A percentile compares a stretch with the other conserved stretches of the same genome.
phyloP scores from a whole-genome alignment of 2,329 filamentous ascomycete genomes.

The Uncinocarpus reesii region DNA sequence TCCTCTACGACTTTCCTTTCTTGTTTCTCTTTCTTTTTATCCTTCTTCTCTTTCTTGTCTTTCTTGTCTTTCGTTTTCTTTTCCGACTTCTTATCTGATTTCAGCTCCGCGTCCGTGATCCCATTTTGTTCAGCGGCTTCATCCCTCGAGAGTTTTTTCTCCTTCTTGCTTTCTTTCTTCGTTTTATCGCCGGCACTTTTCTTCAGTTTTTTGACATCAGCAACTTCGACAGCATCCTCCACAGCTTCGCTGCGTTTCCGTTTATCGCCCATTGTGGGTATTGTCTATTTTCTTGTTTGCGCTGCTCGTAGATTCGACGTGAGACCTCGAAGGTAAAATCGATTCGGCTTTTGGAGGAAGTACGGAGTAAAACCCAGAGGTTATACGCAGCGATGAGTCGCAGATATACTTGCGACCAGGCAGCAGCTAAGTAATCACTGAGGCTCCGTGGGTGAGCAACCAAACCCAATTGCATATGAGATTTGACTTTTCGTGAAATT shows the following conservation, averaged over 20 bases:
- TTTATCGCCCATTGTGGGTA: conserved; percentile 17
- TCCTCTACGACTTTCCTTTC: conserved; percentile 20
- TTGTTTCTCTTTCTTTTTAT: conserved; percentile 5
- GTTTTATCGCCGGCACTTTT: conserved; percentile 11
- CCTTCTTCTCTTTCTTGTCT: conserved; percentile 14
- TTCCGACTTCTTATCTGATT: neutral
- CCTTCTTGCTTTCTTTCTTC: conserved; percentile 13
- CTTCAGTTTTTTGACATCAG: conserved; percentile 16
- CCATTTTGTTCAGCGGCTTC: conserved; percentile 12
- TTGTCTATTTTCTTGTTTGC: neutral
- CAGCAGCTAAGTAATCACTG: neutral
- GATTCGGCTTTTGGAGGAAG: too few relatives aligned
- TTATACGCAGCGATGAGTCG: neutral
- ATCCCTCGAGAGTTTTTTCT: conserved; percentile 14
- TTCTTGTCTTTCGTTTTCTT: conserved; percentile 6
- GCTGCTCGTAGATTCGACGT: neutral
- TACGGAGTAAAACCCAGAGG: too few relatives aligned
- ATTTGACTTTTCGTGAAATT: conserved; percentile 9
- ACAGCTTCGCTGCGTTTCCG: conserved; percentile 15
- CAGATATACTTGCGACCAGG: neutral
- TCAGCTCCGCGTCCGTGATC: neutral
- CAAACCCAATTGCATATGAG: neutral
- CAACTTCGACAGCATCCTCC: conserved; percentile 13
- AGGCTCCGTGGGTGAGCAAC: neutral
- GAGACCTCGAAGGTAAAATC: too few relatives aligned